Percentiles rank a stretch among this genome's conserved stretches.
Evolutionary conservation across 495 filamentous ascomycete species (phyloP).

Genomic region (Diplogelasinospora grovesii): DNA sequence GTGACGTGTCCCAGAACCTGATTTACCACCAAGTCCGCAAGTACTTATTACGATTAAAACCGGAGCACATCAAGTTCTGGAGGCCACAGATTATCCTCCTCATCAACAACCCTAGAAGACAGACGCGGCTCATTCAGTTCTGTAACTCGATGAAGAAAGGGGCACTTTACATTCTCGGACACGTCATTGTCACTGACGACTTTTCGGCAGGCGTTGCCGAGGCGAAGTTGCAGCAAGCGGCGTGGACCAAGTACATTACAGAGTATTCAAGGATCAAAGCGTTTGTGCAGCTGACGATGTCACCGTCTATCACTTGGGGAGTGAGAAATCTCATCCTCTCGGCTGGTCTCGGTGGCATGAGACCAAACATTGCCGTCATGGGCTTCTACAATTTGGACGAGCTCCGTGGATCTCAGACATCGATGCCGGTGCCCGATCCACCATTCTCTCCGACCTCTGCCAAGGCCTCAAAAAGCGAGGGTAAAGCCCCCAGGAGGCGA

Average conservation of each 20-base stretch:
- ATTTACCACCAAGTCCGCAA: conserved; percentile 92
- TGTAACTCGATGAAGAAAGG: conserved; percentile 91
- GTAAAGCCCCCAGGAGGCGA: conserved; percentile 19
- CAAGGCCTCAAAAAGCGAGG: conserved; percentile 11
- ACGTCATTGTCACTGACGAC: conserved; percentile 80
- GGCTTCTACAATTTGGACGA: conserved; percentile 73
- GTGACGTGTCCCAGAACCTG: conserved; percentile 80
- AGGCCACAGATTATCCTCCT: conserved; percentile 78
- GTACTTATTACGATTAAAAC: conserved; percentile 72
- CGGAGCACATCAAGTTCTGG: conserved; percentile 92
- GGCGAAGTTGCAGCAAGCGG: conserved; percentile 69
- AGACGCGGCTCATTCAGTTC: conserved; percentile 79
- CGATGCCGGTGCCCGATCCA: conserved; percentile 27
- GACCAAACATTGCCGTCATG: conserved; percentile 77
- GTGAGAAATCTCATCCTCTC: conserved; percentile 75
- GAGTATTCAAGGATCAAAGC: conserved; percentile 78
- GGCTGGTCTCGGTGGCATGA: conserved; percentile 81
- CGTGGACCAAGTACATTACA: conserved; percentile 82
- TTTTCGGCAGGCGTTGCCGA: conserved; percentile 73
- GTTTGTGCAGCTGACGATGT: conserved; percentile 78
- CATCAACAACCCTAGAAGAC: conserved; percentile 70
- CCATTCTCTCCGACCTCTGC: conserved; percentile 20
- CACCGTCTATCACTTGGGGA: conserved; percentile 80
- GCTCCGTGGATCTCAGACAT: conserved; percentile 44
- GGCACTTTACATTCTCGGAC: conserved; percentile 74